Evolutionary conservation across 805 yeast genomes (phyloP), one percentile per base, ranked within the genome.

Genomic region (Suhomyces kilbournensis): DNA sequence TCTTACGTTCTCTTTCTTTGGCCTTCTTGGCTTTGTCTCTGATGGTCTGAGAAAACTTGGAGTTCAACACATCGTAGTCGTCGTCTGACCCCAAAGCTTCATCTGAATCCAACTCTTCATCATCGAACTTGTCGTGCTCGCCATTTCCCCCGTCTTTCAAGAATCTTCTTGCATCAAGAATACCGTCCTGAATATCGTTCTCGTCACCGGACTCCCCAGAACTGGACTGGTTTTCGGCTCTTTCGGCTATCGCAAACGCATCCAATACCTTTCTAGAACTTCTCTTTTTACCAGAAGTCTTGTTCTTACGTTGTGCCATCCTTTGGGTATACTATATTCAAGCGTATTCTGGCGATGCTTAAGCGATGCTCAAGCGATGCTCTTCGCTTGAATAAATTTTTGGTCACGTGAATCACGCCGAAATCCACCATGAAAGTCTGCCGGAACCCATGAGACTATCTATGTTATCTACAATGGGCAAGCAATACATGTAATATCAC

Each of bases 21-120:
- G 60, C 59, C 52, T 64, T 67, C 60, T 75, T 77, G 38, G 64
- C 66, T 54, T 74, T 75, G 64, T 84, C 90, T 69, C 90, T 80
- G 44, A 85, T 70, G 12, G 86, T 81, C 61, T 86, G 89, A 5
- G 90, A 84, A 56, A 85, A 82, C 63, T 82, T 86, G 28, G 88
- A 81, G 66, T 81, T 79, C 59, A 85, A 68, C 7, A 79, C 75
- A 59, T 80, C 87, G 50, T 76, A 79, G 49, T 84, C 90, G 58
- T 87, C 92, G 53, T 81, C 96, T 0, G 94, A 85, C 0, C 94
- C 96, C 53, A 89, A 70, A 0, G 96, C 97, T 60, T 88, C 97
- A 66, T 91, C 97, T 0, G 96, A 89, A 60, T 86, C 90, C 45
- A 88, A 73, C 54, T 88, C 88, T 62, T 83, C 88, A 60, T 83